phyloP scores from a whole-genome alignment of 2,329 filamentous ascomycete species.

The Mollisiaceae sp. region DNA sequence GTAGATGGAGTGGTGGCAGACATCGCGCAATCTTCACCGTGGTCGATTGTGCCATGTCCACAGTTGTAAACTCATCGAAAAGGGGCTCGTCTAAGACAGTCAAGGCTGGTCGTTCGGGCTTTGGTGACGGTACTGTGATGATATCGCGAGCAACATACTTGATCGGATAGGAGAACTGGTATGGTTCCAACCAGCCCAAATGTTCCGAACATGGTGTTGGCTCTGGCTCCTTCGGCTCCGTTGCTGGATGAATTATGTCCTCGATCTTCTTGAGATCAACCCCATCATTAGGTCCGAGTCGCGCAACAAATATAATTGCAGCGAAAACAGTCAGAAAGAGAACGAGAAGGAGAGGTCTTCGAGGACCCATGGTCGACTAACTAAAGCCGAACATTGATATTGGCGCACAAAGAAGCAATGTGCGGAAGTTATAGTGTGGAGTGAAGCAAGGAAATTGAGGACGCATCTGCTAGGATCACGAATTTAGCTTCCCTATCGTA shows the following conservation, averaged over 20 bases:
- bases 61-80: slow-evolving; percentile 31
- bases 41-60: slow-evolving; percentile 33
- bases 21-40: slow-evolving; percentile 31
- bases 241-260: slow-evolving; percentile 23
- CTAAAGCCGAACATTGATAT: slow-evolving; percentile 25
- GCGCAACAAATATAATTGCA: slow-evolving; percentile 28
- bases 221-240: slow-evolving; percentile 19
- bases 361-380: slow-evolving; percentile 26
- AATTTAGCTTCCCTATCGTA: background rate
- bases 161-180: slow-evolving; percentile 39
- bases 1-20: slow-evolving; percentile 35
- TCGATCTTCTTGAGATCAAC: slow-evolving; percentile 24
- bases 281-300: slow-evolving; percentile 23
- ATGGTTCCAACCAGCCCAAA: slow-evolving; percentile 38
- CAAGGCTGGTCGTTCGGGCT: slow-evolving; percentile 31
- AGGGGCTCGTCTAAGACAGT: slow-evolving; percentile 37
- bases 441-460: background rate
- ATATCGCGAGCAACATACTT: slow-evolving; percentile 40
- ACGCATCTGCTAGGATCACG: background rate
- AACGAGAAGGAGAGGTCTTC: slow-evolving; percentile 29
- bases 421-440: background rate
- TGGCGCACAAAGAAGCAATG: background rate
- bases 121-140: slow-evolving; percentile 27
- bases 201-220: slow-evolving; percentile 32
- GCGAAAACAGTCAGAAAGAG: slow-evolving; percentile 32